phyloP scores from a whole-genome alignment of 441 rosid species.

The Pelargonium citronellum region DNA sequence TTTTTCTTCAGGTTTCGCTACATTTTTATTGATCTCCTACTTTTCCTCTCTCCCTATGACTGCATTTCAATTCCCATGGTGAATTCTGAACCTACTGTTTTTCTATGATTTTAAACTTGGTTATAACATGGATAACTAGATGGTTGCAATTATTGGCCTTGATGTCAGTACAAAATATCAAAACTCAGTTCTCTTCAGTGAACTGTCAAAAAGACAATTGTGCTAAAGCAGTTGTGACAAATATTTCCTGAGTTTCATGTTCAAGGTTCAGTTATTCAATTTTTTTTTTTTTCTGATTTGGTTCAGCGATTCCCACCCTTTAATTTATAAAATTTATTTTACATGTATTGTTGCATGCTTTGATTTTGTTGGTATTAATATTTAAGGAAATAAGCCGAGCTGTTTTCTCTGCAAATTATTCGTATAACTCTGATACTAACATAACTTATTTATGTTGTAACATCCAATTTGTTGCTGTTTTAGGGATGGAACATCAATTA shows the following conservation, averaged over 20 bases:
- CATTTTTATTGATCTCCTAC: constrained; percentile 5
- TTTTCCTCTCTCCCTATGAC: neutral
- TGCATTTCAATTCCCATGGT: neutral
- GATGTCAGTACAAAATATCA: neutral
- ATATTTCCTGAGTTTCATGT: neutral
- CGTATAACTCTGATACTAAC: too few species aligned
- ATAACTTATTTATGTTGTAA: too few species aligned
- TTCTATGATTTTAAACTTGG: neutral
- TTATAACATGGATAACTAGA: neutral
- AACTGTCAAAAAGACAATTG: neutral
- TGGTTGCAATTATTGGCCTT: neutral
- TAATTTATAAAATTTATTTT: neutral
- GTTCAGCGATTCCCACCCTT: neutral
- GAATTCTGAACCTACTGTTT: neutral
- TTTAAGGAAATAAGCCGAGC: neutral
- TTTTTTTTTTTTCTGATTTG: neutral
- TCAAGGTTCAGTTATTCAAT: neutral
- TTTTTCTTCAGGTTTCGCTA: constrained; percentile 10
- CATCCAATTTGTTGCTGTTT: neutral
- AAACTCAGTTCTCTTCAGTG: neutral
- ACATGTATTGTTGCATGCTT: neutral
- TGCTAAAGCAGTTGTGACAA: neutral
- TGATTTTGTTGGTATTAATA: neutral
- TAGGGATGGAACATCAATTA: constrained; percentile 96
- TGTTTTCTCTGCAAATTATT: neutral